A percentile compares a stretch with the other conserved stretches of the same genome.
Evolutionary conservation across 2,329 filamentous ascomycete species (phyloP).

Genomic region (Exophiala oligosperma): DNA sequence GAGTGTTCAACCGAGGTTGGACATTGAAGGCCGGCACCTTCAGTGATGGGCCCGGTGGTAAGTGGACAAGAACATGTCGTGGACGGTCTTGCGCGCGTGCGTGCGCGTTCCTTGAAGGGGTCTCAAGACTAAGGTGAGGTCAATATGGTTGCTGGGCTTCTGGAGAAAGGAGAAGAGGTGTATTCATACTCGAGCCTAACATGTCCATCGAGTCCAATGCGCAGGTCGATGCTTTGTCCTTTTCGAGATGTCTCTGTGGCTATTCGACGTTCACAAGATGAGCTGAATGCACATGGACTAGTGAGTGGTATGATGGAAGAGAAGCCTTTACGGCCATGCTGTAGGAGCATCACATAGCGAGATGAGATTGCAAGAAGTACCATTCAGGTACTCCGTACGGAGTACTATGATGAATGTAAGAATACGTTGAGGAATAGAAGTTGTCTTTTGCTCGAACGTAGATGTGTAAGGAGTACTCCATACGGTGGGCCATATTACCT

Average conservation of each 20-base stretch:
- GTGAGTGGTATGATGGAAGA: not conserved
- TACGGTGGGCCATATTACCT: too few relatives aligned
- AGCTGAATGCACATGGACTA: not conserved
- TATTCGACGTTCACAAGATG: too few relatives aligned
- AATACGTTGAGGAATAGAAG: not conserved
- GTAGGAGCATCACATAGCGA: slow-evolving; percentile 8
- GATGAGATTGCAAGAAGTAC: not conserved
- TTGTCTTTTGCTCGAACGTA: too few relatives aligned
- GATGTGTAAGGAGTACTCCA: too few relatives aligned
- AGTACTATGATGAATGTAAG: not conserved
- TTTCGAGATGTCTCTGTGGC: not conserved
- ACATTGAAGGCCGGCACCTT: not conserved
- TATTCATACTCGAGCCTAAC: slow-evolving; percentile 18
- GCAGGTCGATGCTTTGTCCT: slow-evolving; percentile 11
- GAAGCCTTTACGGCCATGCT: slow-evolving; percentile 2
- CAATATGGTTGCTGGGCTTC: not conserved
- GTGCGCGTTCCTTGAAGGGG: not conserved
- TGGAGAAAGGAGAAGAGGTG: not conserved
- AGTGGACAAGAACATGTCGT: slow-evolving; percentile 38
- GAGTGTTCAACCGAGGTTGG: slow-evolving; percentile 28
- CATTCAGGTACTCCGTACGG: not conserved
- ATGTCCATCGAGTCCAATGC: slow-evolving; percentile 11
- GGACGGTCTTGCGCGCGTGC: not conserved
- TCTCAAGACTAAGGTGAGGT: not conserved
- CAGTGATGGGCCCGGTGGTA: slow-evolving; percentile 40